Evolutionary conservation across 192 early-diverging fungal species (phyloP).

Genomic region (Linnemannia schmuckeri): DNA sequence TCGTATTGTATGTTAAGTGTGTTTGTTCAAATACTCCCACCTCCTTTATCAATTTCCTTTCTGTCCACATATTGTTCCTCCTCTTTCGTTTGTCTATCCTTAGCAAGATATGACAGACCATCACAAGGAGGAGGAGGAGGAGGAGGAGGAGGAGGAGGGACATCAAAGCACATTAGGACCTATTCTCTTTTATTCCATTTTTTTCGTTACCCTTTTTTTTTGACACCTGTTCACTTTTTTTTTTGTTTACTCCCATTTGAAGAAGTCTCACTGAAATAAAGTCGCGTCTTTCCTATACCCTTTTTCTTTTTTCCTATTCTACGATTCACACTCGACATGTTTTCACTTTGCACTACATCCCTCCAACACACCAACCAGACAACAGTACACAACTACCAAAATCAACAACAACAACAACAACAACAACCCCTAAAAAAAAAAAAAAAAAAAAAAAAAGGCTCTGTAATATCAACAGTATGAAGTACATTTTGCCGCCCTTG

Average conservation of each 20-base stretch:
- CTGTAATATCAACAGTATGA: constrained; percentile 3
- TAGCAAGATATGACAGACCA: background rate
- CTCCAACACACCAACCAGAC: background rate
- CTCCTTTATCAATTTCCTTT: background rate
- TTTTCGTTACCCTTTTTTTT: background rate
- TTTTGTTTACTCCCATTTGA: background rate
- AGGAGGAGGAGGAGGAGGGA: background rate
- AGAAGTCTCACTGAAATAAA: background rate
- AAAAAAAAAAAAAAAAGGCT: no score
- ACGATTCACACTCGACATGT: background rate
- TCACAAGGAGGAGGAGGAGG: background rate
- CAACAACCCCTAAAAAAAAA: background rate
- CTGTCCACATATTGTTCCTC: background rate
- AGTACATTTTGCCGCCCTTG: constrained; percentile 10
- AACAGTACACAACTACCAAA: background rate
- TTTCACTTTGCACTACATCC: background rate
- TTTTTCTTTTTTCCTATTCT: background rate
- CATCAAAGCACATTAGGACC: background rate
- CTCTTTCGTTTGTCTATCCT: background rate
- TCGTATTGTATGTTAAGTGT: background rate
- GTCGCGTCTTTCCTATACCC: background rate
- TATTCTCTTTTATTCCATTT: background rate
- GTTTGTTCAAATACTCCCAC: background rate
- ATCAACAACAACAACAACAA: background rate
- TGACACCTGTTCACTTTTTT: background rate